phyloP scores from a whole-genome alignment of 345 rosid genomes.

The Citrus trifoliata region DNA sequence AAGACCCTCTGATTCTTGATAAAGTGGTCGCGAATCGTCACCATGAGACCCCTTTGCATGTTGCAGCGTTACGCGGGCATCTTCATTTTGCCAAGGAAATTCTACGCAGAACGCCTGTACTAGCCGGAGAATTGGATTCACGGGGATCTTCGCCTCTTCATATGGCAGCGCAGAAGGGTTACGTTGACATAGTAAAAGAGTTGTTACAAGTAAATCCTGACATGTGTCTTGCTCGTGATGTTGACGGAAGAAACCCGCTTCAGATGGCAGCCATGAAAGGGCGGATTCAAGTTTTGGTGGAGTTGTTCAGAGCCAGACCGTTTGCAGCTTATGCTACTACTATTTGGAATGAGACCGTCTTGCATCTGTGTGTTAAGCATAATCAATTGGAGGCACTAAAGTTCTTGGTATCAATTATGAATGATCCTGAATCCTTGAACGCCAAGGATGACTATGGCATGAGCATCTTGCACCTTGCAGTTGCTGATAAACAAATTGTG shows the following conservation, averaged over 20 bases:
- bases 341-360: constrained; percentile 15
- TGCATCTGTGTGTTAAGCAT: constrained; percentile 25
- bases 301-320: constrained; percentile 17
- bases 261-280: constrained; percentile 28
- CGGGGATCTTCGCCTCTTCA: constrained; percentile 26
- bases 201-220: constrained; percentile 18
- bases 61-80: constrained; percentile 23
- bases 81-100: constrained; percentile 18
- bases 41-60: constrained; percentile 12
- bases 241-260: constrained; percentile 25
- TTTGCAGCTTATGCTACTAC: constrained; percentile 11
- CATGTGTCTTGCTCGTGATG: constrained; percentile 14
- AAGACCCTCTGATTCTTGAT: constrained; percentile 10
- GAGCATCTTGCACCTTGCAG: constrained; percentile 27
- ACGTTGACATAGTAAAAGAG: constrained; percentile 19
- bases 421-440: constrained; percentile 13
- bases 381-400: constrained; percentile 22
- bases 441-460: constrained; percentile 23
- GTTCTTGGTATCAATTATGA: constrained; percentile 17
- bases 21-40: neutral
- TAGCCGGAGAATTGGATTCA: constrained; percentile 9
- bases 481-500: constrained; percentile 23
- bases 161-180: constrained; percentile 19
- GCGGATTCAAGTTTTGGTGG: constrained; percentile 10
- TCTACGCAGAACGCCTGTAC: constrained; percentile 6